A percentile compares a stretch with the other conserved stretches of the same genome.
Conservation (phyloP, 768 basidiomycete species). For the Amanita polypyramis region DNA sequence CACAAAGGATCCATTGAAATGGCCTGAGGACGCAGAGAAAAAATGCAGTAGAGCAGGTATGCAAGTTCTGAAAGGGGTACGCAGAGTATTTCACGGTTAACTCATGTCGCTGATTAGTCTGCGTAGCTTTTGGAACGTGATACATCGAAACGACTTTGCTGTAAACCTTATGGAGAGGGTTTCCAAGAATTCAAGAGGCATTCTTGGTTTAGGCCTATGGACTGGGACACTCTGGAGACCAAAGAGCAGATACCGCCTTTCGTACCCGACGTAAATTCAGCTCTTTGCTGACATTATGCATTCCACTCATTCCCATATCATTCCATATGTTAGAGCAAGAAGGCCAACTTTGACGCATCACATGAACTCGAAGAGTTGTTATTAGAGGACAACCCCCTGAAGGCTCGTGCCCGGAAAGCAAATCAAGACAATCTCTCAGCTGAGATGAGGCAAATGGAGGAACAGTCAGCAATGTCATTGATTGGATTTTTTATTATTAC, state of each 20-base stretch:
- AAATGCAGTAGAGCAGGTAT: slow-evolving; percentile 72
- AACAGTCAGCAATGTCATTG: slow-evolving; percentile 53
- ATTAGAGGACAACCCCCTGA: slow-evolving; percentile 93
- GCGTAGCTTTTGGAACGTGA: slow-evolving; percentile 82
- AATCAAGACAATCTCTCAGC: slow-evolving; percentile 81
- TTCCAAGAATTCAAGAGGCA: slow-evolving; percentile 70
- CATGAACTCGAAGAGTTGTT: slow-evolving; percentile 95
- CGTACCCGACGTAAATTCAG: slow-evolving; percentile 62
- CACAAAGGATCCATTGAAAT: slow-evolving; percentile 73
- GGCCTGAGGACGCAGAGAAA: slow-evolving; percentile 83
- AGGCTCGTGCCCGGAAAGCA: slow-evolving; percentile 86
- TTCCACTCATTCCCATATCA: too few relatives aligned
- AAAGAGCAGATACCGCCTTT: slow-evolving; percentile 77
- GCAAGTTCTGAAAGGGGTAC: slow-evolving; percentile 70
- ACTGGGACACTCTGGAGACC: slow-evolving; percentile 79
- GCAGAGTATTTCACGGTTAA: slow-evolving; percentile 18
- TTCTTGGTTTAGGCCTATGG: slow-evolving; percentile 81
- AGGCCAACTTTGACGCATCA: slow-evolving; percentile 98
- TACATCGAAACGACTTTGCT: slow-evolving; percentile 68
- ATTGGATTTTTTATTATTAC: not conserved
- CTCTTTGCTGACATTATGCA: slow-evolving; percentile 1
- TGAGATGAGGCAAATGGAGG: slow-evolving; percentile 98
- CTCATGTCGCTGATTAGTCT: slow-evolving; percentile 6
- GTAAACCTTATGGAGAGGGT: slow-evolving; percentile 69
- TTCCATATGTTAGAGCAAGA: slow-evolving; percentile 66